Conservation (phyloP, 805 yeast genomes). For the Candida berthetii region DNA sequence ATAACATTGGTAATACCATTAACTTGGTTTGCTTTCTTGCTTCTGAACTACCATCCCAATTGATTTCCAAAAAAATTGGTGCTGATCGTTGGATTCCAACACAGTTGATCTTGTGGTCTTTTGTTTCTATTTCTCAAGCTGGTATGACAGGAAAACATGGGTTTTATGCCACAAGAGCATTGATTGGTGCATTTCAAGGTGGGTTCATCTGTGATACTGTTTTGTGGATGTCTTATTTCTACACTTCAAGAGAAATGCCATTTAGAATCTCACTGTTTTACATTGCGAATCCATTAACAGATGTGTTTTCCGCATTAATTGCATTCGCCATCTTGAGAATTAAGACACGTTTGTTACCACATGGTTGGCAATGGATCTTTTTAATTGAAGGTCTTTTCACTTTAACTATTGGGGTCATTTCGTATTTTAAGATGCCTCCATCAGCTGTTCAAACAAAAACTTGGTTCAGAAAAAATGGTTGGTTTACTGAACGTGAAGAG, state of each 20-base stretch:
- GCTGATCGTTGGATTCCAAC: slow-evolving; percentile 58
- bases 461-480: slow-evolving; percentile 43
- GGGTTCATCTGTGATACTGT: slow-evolving; percentile 64
- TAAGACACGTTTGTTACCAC: slow-evolving; percentile 35
- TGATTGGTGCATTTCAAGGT: slow-evolving; percentile 57
- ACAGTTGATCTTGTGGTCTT: slow-evolving; percentile 51
- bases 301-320: slow-evolving; percentile 37
- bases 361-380: slow-evolving; percentile 66
- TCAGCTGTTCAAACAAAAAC: slow-evolving; percentile 46
- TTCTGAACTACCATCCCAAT: slow-evolving; percentile 62
- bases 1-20: slow-evolving; percentile 53
- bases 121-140: slow-evolving; percentile 48
- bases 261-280: slow-evolving; percentile 55
- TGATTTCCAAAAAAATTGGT: slow-evolving; percentile 57
- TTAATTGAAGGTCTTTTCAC: slow-evolving; percentile 59
- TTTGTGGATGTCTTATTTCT: slow-evolving; percentile 63
- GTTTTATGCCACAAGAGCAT: slow-evolving; percentile 41
- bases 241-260: slow-evolving; percentile 51
- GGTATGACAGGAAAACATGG: slow-evolving; percentile 33
- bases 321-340: slow-evolving; percentile 50
- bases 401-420: slow-evolving; percentile 40
- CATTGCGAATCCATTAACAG: slow-evolving; percentile 45
- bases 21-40: slow-evolving; percentile 43
- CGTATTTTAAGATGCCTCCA: slow-evolving; percentile 48
- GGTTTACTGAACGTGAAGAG: slow-evolving; percentile 48